Conservation (phyloP, 192 early-diverging fungal genomes). For the Geranomyces variabilis region DNA sequence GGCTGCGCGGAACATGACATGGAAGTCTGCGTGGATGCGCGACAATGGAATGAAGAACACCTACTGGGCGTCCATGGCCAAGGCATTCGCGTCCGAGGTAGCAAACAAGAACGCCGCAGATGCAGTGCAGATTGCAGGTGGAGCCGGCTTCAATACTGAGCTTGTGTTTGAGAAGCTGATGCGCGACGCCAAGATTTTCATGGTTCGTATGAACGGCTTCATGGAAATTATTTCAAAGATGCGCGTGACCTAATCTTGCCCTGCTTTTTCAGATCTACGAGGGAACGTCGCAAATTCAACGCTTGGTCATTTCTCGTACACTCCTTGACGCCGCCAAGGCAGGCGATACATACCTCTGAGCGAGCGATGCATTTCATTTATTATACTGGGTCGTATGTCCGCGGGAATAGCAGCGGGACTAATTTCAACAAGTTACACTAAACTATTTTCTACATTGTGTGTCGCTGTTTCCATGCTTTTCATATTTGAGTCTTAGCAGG, state of each 20-base stretch:
- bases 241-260: slow-evolving; percentile 61
- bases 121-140: slow-evolving; percentile 96
- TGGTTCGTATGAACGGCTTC: not conserved
- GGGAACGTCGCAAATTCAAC: slow-evolving; percentile 94
- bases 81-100: slow-evolving; percentile 63
- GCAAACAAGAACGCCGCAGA: slow-evolving; percentile 74
- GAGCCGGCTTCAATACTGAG: slow-evolving; percentile 85
- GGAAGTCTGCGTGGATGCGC: slow-evolving; percentile 79
- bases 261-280: slow-evolving; percentile 98
- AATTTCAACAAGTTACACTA: no score
- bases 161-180: slow-evolving; percentile 97
- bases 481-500: no score
- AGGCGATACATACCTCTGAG: slow-evolving; percentile 33
- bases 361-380: not conserved
- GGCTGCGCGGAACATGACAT: slow-evolving; percentile 84
- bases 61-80: slow-evolving; percentile 93
- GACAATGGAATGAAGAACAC: slow-evolving; percentile 89
- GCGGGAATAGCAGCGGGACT: no score
- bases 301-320: slow-evolving; percentile 84
- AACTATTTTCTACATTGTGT: no score
- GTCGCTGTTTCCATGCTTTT: no score
- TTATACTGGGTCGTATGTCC: not conserved
- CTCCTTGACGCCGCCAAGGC: slow-evolving; percentile 70
- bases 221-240: not conserved
- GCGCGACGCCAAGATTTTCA: slow-evolving; percentile 41